phyloP scores from a whole-genome alignment of 441 rosid species.

The Syzygium syzygioides region DNA sequence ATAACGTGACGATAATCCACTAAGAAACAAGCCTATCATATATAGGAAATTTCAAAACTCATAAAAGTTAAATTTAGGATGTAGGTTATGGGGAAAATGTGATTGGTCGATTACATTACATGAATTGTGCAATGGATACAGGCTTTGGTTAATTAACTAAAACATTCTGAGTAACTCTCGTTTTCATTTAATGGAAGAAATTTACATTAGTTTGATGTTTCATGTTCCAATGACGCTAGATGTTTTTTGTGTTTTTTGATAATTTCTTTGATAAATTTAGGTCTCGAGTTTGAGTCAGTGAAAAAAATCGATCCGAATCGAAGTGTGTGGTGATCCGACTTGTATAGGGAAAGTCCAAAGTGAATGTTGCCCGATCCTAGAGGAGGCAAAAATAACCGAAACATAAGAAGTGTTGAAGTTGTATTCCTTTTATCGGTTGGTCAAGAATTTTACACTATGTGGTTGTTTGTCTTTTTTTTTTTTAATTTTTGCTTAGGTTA shows the following conservation, averaged over 20 bases:
- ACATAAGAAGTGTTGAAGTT: background rate
- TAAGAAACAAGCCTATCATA: background rate
- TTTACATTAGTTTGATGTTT: background rate
- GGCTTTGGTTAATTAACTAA: background rate
- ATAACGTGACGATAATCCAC: background rate
- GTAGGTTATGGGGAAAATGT: background rate
- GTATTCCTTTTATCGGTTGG: background rate
- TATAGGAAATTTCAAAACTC: too few species aligned
- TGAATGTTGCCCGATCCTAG: background rate
- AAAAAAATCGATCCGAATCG: background rate
- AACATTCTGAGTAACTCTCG: background rate
- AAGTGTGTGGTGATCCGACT: background rate
- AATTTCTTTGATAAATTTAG: background rate
- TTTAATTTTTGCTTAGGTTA: background rate
- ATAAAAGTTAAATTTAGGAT: too few species aligned
- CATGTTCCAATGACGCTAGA: background rate
- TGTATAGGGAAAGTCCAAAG: background rate
- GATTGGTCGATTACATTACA: background rate
- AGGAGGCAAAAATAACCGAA: background rate
- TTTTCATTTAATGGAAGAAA: background rate
- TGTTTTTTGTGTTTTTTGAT: background rate
- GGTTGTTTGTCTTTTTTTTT: fast-evolving
- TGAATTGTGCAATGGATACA: background rate
- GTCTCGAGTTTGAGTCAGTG: background rate
- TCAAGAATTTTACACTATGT: background rate